Percentiles rank a stretch among this genome's conserved stretches.
Conservation (phyloP, 192 early-diverging fungal genomes). For the Coemansia sp. region DNA sequence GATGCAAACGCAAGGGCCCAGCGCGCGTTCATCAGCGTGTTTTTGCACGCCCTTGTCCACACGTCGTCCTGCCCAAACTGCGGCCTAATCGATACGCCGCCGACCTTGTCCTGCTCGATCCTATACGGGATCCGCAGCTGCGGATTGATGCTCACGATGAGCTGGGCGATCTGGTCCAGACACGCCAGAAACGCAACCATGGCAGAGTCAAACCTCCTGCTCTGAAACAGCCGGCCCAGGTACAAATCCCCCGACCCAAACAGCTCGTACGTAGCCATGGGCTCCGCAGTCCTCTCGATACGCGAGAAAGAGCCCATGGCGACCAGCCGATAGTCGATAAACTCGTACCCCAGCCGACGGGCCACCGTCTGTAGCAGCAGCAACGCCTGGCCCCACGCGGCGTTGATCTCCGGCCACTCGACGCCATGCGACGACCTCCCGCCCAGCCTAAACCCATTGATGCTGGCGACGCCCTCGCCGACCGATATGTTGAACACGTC, state of each 20-base stretch:
- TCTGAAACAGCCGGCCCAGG: conserved; percentile 72
- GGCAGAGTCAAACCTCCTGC: conserved; percentile 80
- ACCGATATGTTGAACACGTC: conserved; percentile 89
- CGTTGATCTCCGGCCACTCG: conserved; percentile 96
- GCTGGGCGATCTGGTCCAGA: conserved; percentile 82
- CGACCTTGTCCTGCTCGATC: conserved; percentile 87
- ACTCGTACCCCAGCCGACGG: conserved; percentile 76
- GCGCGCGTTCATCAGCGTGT: conserved; percentile 84
- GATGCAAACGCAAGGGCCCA: conserved; percentile 80
- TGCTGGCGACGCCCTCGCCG: conserved; percentile 83
- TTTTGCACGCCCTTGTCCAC: conserved; percentile 90
- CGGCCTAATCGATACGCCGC: conserved; percentile 73
- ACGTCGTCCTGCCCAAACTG: conserved; percentile 89
- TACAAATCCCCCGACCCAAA: conserved; percentile 85
- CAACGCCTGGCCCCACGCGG: conserved; percentile 88
- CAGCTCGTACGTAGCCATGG: conserved; percentile 69
- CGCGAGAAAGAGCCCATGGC: conserved; percentile 90
- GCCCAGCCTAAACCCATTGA: conserved; percentile 91
- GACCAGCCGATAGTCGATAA: conserved; percentile 78
- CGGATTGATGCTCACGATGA: conserved; percentile 67
- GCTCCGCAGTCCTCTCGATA: conserved; percentile 80
- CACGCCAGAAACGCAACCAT: conserved; percentile 90
- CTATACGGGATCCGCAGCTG: conserved; percentile 83
- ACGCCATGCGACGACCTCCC: conserved; percentile 72
- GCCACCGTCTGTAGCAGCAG: conserved; percentile 85